Evolutionary conservation across 139 green algal genomes (phyloP).

Genomic region (Chlamydomonas asymmetrica): DNA sequence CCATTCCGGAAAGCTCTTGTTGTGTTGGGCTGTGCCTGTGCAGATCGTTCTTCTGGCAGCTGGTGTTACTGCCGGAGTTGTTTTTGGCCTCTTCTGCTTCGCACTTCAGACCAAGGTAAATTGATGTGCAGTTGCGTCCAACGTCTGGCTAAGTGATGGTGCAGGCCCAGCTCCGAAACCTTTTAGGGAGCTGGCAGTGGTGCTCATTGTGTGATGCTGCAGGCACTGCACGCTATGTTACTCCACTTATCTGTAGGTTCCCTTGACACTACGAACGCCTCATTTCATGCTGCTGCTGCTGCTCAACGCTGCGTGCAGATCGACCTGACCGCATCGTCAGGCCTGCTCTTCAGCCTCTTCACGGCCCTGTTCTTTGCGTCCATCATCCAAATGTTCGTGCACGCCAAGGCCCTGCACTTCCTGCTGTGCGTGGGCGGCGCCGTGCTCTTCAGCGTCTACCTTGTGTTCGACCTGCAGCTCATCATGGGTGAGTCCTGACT

Average conservation of each 20-base stretch:
- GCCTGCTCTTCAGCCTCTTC: constrained; percentile 15
- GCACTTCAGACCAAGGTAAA: constrained; percentile 5
- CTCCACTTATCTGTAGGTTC: too few relatives aligned
- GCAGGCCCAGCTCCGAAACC: too few relatives aligned
- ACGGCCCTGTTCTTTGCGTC: constrained; percentile 17
- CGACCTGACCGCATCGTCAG: constrained; percentile 25
- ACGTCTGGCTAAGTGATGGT: too few relatives aligned
- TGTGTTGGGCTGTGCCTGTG: background rate
- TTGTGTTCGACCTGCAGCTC: constrained; percentile 41
- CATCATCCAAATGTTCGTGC: constrained; percentile 27
- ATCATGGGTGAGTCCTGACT: background rate
- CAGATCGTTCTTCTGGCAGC: constrained; percentile 4
- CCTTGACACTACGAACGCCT: too few relatives aligned
- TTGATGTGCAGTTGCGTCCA: too few relatives aligned
- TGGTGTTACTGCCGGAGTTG: constrained; percentile 12
- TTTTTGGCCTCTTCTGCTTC: constrained; percentile 13
- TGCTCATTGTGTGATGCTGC: too few relatives aligned
- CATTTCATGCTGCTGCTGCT: too few relatives aligned
- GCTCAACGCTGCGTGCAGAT: constrained; percentile 10
- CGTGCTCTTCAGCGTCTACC: constrained; percentile 32
- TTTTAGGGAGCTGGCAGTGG: too few relatives aligned
- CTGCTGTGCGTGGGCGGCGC: constrained; percentile 7
- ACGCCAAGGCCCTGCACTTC: constrained; percentile 10
- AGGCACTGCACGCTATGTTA: too few relatives aligned
- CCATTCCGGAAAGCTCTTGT: background rate